These are phyloP conservation scores for Petunia axillaris DNA, from an alignment of 257 asterid genomes.

Conservation along the genomic window DNA sequence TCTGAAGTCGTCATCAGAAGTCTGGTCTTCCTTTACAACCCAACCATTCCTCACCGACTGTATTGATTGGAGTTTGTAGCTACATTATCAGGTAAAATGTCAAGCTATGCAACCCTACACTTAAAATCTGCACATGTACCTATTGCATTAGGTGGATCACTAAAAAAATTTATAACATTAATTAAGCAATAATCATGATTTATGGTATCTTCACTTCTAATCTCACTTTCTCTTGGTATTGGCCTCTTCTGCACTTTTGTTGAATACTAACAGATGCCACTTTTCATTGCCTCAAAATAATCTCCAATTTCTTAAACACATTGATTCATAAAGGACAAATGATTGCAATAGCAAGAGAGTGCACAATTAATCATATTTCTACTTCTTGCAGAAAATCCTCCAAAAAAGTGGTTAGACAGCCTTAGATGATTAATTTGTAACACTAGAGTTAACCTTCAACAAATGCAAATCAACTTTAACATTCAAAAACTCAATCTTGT, in stretches of 20 bases:
- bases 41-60: background rate
- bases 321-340: background rate
- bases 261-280: background rate
- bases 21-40: background rate
- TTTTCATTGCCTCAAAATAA: background rate
- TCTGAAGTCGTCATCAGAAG: background rate
- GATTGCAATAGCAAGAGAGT: background rate
- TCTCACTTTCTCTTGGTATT: background rate
- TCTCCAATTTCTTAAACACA: background rate
- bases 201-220: conserved; percentile 12
- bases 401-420: background rate
- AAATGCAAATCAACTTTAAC: background rate
- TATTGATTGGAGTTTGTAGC: background rate
- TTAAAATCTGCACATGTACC: background rate
- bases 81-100: background rate
- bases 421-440: background rate
- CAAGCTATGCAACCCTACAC: background rate
- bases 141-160: background rate
- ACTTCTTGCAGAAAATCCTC: background rate
- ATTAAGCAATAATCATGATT: background rate
- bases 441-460: background rate
- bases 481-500: background rate
- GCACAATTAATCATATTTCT: background rate
- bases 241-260: background rate
- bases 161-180: background rate